Evolutionary conservation across 1,284 basidiomycete species (phyloP).

Genomic region (Trichosporon sp.): DNA sequence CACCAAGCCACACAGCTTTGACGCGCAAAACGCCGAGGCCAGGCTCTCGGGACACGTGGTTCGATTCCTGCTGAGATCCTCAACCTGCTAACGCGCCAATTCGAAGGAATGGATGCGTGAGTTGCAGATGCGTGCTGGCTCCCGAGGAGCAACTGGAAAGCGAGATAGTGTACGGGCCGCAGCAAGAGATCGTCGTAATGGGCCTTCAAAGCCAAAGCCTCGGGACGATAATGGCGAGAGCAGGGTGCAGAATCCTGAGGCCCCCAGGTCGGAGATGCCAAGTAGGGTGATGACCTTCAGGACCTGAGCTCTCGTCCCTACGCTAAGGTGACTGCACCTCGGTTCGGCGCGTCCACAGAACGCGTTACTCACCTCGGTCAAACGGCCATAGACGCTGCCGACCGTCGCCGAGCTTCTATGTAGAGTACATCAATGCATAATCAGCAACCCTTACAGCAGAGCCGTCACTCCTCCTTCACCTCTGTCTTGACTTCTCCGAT

Average conservation of each 20-base stretch:
- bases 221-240: neutral
- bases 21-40: neutral
- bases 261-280: neutral
- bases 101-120: neutral
- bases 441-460: neutral
- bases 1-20: neutral
- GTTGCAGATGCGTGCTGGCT: neutral
- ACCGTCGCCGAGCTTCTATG: no score
- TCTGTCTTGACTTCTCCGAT: slow-evolving; percentile 25
- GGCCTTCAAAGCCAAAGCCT: neutral
- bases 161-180: neutral
- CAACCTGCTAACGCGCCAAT: neutral
- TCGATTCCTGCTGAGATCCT: neutral
- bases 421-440: neutral
- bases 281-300: neutral
- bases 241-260: neutral
- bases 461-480: neutral
- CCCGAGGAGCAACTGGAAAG: no score
- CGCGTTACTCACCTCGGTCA: no score
- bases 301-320: no score
- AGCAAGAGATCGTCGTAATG: no score
- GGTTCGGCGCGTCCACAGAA: no score
- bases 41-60: neutral
- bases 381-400: no score
- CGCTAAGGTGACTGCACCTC: no score